Evolutionary conservation across 345 rosid species (phyloP).

Genomic region (Leavenworthia alabamica): DNA sequence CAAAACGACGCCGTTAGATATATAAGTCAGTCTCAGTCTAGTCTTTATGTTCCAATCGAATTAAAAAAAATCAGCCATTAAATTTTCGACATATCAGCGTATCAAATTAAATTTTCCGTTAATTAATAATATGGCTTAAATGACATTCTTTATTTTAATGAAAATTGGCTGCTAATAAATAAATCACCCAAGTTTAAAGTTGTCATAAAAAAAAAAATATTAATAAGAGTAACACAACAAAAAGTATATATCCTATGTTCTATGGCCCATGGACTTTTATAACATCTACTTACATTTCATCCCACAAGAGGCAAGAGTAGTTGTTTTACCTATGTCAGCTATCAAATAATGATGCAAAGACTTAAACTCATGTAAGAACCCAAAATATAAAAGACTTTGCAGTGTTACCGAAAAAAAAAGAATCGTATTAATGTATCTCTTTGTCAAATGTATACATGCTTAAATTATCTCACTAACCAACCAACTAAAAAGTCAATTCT

Average conservation of each 20-base stretch:
- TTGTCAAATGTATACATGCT: neutral
- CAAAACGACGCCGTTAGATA: conserved; percentile 16
- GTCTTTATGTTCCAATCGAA: conserved; percentile 7
- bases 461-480: too few species aligned
- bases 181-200: neutral
- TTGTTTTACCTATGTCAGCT: too few species aligned
- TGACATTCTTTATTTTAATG: neutral
- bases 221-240: neutral
- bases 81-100: neutral
- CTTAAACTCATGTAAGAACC: neutral
- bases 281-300: neutral
- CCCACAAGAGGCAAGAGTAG: neutral
- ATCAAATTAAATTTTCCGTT: neutral
- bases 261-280: neutral
- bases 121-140: neutral
- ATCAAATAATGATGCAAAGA: conserved; percentile 9
- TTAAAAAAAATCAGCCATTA: neutral
- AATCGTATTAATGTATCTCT: conserved; percentile 1
- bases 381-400: neutral
- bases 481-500: neutral
- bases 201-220: neutral
- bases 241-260: neutral
- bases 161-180: neutral
- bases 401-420: conserved; percentile 4
- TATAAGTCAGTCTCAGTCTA: neutral